Conservation (phyloP, 106 monocot species). For the Apostasia shenzhenica region DNA sequence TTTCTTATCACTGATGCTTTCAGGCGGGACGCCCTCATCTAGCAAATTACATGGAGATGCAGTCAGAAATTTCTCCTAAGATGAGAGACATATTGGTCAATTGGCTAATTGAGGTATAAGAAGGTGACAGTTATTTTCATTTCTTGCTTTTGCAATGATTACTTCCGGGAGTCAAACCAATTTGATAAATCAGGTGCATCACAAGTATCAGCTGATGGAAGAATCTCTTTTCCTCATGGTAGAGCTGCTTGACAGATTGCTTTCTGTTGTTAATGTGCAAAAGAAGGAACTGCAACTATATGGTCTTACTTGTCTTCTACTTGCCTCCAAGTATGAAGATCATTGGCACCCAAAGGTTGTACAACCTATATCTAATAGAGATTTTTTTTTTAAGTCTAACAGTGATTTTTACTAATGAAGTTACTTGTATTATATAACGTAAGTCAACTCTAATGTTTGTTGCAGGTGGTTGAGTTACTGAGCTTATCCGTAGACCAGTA, state of each 20-base stretch:
- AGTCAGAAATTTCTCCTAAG: constrained; percentile 31
- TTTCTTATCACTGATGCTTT: neutral
- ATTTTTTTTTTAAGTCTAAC: neutral
- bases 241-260: constrained; percentile 42
- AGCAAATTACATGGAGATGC: constrained; percentile 25
- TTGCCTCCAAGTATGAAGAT: constrained; percentile 60
- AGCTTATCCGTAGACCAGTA: constrained; percentile 28
- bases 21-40: constrained; percentile 31
- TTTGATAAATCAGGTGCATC: constrained; percentile 31
- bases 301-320: constrained; percentile 38
- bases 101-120: constrained; percentile 51
- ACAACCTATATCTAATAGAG: neutral
- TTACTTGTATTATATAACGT: neutral
- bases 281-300: constrained; percentile 37
- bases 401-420: neutral
- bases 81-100: constrained; percentile 42
- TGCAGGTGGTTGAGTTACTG: constrained; percentile 42
- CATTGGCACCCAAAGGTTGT: constrained; percentile 54
- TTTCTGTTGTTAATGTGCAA: constrained; percentile 27
- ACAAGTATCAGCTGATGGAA: constrained; percentile 48
- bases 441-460: neutral
- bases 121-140: neutral
- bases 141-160: neutral
- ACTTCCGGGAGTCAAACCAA: neutral
- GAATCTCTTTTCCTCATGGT: constrained; percentile 62